Evolutionary conservation across 805 yeast species (phyloP), one percentile per base, ranked within the genome.

Genomic region (Cyberlindnera bimundalis): DNA sequence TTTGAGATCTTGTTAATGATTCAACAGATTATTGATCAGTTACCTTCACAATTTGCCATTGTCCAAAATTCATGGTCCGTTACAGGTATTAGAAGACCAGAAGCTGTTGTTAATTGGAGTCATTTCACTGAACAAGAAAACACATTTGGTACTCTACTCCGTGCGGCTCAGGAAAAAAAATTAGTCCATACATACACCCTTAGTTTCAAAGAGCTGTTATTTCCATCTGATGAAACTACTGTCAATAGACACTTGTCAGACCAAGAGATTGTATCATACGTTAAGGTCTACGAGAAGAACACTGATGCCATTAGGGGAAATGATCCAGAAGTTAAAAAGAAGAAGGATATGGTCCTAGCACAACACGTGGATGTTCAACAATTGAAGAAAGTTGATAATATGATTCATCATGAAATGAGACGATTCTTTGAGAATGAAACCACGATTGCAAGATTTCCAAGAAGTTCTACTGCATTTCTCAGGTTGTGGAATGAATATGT

Each of bases 211-310:
- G 52, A 59, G 15, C 40, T 65, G 14, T 33, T 68, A 21, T 66
- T 66, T 40, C 72, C 73, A 1, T 37, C 42, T 2, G 68, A 66
- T 39, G 73, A 68, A 40, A 50, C 43, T 11, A 59, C 67, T 6
- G 28, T 37, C 11, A 65, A 65, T 39, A 50, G 40, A n/a, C 60
- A 56, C 29, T 37, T 60, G n/a, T 45, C 57, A 2, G 68, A 66
- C 31, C 50, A 47, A n/a, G 71, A 66, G 26, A 62, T 67, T 20
- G 58, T 53, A 8, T 42, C 50, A 3, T 17, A 43, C 4, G 40
- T 47, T 5, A 48, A 46, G 34, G 14, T 40, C 18, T 37, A 13
- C 25, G 40, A 37, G 20, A 33, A 31, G 21, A 26, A 19, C 31
- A 18, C 28, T 2, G 14, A 24, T 21, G 14, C 24, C 17, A 23